Evolutionary conservation across 148 eudicot genomes (phyloP).

Genomic region (Tetragonia tetragonoides): DNA sequence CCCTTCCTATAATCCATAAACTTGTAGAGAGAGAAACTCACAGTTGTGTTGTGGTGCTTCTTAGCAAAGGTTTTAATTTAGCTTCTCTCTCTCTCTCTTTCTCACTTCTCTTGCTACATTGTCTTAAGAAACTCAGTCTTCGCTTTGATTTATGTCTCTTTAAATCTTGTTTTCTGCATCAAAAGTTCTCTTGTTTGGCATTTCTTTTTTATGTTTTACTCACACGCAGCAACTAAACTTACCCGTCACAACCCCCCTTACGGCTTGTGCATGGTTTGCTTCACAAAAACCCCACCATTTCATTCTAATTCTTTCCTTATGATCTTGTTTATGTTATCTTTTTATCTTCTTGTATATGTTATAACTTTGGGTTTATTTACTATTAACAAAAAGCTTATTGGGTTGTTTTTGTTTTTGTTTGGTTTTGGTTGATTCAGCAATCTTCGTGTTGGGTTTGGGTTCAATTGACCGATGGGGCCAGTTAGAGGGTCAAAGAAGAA

Average conservation of each 20-base stretch:
- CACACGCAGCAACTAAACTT: slow-evolving; percentile 9
- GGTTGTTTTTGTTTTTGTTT: slow-evolving; percentile 7
- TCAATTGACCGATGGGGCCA: slow-evolving; percentile 73
- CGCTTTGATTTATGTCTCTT: slow-evolving; percentile 2
- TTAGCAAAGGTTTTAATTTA: slow-evolving; percentile 18
- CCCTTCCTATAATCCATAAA: background rate
- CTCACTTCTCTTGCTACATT: slow-evolving; percentile 22
- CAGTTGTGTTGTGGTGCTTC: background rate
- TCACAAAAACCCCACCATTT: slow-evolving; percentile 25
- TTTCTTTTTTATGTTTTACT: background rate
- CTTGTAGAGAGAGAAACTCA: slow-evolving; percentile 8
- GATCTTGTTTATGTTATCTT: slow-evolving; percentile 19
- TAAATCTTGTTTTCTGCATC: background rate
- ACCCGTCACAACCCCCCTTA: slow-evolving; percentile 22
- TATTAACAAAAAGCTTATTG: slow-evolving; percentile 7
- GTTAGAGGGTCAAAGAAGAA: slow-evolving; percentile 65
- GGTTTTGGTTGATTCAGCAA: slow-evolving; percentile 22
- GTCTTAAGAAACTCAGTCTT: slow-evolving; percentile 21
- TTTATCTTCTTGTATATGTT: slow-evolving; percentile 15
- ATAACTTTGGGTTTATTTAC: background rate
- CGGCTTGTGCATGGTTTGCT: slow-evolving; percentile 35
- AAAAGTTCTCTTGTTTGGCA: background rate
- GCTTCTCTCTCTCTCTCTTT: background rate
- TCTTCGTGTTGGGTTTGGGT: slow-evolving; percentile 31
- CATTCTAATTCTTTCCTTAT: slow-evolving; percentile 22